Evolutionary conservation across 768 basidiomycete species (phyloP), one percentile per base, ranked within the genome.

Genomic region (Auricularia cornea): DNA sequence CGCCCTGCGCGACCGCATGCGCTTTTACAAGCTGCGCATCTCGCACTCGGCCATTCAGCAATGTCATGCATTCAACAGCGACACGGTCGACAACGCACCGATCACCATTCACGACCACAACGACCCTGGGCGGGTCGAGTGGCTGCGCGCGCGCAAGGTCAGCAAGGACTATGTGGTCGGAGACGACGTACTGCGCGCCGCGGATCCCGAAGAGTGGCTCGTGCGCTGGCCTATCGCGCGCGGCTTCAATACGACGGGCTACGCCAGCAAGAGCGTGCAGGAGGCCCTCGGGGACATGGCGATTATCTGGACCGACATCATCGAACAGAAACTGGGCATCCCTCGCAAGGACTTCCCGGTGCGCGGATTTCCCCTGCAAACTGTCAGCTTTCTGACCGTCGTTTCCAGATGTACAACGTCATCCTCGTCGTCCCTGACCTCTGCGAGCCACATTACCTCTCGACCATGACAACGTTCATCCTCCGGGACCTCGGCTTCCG

Each of bases 341-440:
- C 71, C 75, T 16, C 70, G 72, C 4, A 67, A 72, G 18, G 83
- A 87, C 51, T 84, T 84, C 73, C 85, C 87, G 79, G 92, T 90
- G 67, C n/a, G n/a, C n/a, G n/a, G n/a, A n/a, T n/a, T n/a, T n/a
- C n/a, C n/a, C n/a, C n/a, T n/a, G n/a, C n/a, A n/a, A n/a, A n/a
- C n/a, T n/a, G n/a, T n/a, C n/a, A n/a, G n/a, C n/a, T 48, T 57
- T 16, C 32, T 33, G 23, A 31, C 28, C 16, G n/a, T n/a, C n/a
- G 62, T 3, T 40, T n/a, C 29, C 66, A 98, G 95, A 84, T 91
- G 63, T 90, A 89, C 73, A 94, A 93, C 2, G 87, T 89, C 14
- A 80, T 98, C 40, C 80, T 99, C 3, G 84, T 98, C 33, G 86
- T 98, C 28, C 95, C 97, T 6, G 97, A 99, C 72, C 86, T 92